Base-by-base conservation (phyloP, 2,329 filamentous ascomycete species). In the Sarocladiaceae sp. region DNA sequence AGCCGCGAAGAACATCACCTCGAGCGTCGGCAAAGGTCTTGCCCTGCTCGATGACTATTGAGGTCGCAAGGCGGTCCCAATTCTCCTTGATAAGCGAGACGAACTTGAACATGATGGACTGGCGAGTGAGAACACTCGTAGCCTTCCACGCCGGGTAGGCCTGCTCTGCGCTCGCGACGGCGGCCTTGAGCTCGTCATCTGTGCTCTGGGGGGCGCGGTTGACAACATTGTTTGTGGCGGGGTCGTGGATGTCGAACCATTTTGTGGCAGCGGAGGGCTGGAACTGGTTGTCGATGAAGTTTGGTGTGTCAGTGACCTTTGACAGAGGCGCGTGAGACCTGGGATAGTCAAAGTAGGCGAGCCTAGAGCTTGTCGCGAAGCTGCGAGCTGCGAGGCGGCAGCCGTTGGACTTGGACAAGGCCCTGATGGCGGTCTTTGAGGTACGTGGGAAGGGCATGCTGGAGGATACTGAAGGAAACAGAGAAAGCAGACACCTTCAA, bases 91-190 rank as follows among this genome's bases (percentile, higher is more conserved):
- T 85, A 59, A 88, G 66, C 12, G 71, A 70, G 24, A 85, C 82
- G 55, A 85, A 85, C 64, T 82, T 83, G 72, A 88, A 88, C 81
- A 88, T 85, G 63, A 88, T 80, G 65, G 83, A 78, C 69, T 88
- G 84, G 47, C 83, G 72, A 47, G 76, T 69, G 50, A 88, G 72
- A 48, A 87, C 65, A 62, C 78, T 83, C 23, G 75, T 86, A 47
- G 72, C 69, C 53, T 70, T 76, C 84, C 84, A 88, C 43, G 67
- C 69, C 44, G 80, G 76, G 60, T 85, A 88, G 1, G 84, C 84
- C 63, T 77, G 78, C 65, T 80, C 67, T 3, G 84, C 84, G 57
- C 80, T 83, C 51, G 78, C 80, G 3, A 48, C 43, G 16, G 37
- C 33, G n/a, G 31, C 31, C n/a, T 43, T 15, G 3, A 45, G n/a